These are phyloP conservation scores for Malus hybrid DNA, from an alignment of 331 rosid genomes.

Conservation along the genomic window DNA sequence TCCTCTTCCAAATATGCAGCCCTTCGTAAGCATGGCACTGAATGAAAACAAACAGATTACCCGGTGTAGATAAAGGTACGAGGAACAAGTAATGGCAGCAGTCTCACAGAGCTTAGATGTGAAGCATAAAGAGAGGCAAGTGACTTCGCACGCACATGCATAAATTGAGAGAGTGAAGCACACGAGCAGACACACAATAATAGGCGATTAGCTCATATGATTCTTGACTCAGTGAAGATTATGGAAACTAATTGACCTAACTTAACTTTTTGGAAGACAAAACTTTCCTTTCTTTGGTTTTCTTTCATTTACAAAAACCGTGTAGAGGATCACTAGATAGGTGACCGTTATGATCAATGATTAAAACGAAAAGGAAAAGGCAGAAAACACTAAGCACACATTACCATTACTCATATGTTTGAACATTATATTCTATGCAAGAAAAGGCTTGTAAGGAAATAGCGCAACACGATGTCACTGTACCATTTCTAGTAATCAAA, in stretches of 20 bases:
- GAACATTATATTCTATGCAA: not conserved
- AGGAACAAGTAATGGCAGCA: not conserved
- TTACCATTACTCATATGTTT: not conserved
- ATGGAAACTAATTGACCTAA: not conserved
- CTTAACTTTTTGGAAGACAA: not conserved
- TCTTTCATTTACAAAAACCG: not conserved
- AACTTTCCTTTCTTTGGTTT: not conserved
- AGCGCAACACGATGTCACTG: not conserved
- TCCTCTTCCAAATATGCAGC: conserved; percentile 94
- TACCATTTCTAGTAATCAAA: conserved; percentile 90
- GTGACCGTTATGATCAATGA: not conserved
- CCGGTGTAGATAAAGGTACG: not conserved
- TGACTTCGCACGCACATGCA: not conserved
- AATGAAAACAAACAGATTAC: conserved; percentile 4
- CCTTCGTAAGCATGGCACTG: conserved; percentile 94
- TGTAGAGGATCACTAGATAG: not conserved
- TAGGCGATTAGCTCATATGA: not conserved
- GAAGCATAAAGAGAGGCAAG: not conserved
- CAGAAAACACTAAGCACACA: not conserved
- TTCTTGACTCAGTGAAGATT: not conserved
- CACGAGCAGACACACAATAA: not conserved
- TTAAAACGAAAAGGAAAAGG: not conserved
- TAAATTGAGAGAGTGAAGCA: not conserved
- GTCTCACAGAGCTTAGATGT: not conserved
- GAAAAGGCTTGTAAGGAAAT: not conserved